Base-by-base conservation (phyloP, 2,329 filamentous ascomycete species). In the Scedosporium dehoogii region DNA sequence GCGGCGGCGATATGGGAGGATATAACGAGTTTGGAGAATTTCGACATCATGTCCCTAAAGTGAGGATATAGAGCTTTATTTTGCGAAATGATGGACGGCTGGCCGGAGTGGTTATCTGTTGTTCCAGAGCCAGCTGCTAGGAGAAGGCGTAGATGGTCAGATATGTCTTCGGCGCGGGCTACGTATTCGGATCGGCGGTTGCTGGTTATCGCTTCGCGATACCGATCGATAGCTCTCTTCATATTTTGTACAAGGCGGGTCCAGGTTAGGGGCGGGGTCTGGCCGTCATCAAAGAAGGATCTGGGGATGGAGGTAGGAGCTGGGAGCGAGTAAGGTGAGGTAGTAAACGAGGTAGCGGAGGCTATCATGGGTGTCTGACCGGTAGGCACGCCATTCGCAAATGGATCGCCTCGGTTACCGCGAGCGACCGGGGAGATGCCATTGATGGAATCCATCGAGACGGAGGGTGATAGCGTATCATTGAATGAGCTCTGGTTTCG, bases 11-110 rank as follows among this genome's bases (percentile, higher is more conserved):
- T 97, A 72, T 99, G 94, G 14, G 94, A 97, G 2, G 94, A 99
- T 58, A 99, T 87, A 55, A 99, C 94, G 9, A 99, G 81, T 74
- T 99, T 99, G n/a, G 94, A 97, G 73, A 99, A 99, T 69, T 96
- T 92, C 55, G 94, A 97, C 94, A 99, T 99, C 87, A 97, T 97
- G 72, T 97, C 94, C 61, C 94, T 84, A 76, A 99, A 99, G 74
- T 97, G 92, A 25, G 94, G 94, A 71, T 97, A 97, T 16, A 99
- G 79, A 0, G 92, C 90, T 74, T 97, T 97, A 79, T 99, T 99
- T 4, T 91, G 96, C 6, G 92, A 97, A 64, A 99, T 99, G 70
- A 99, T 97, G n/a, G 94, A 97, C 4, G 94, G 94, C 68, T 97
- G 96, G 51, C 94, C 94, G 21, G 94, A 97, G 73, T 99, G 94